These are phyloP conservation scores for Pseudofabraea citricarpa DNA, from an alignment of 2,329 filamentous ascomycete genomes.

Conservation along the genomic window DNA sequence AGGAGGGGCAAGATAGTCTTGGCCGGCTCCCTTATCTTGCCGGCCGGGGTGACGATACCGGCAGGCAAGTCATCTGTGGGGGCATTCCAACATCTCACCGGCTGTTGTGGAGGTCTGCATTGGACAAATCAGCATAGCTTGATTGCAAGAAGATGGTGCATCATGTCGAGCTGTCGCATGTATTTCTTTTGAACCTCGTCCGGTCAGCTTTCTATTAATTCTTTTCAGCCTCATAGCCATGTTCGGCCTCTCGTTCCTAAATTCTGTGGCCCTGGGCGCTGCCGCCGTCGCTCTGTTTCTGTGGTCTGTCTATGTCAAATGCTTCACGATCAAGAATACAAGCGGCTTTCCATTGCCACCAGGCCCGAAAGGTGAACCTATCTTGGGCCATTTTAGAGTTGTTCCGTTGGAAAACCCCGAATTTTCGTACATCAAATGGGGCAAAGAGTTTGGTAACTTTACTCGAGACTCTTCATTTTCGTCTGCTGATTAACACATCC, in stretches of 20 bases:
- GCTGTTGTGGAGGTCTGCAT: too few relatives aligned
- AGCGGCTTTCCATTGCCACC: constrained; percentile 17
- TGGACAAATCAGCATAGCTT: background rate
- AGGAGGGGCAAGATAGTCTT: too few relatives aligned
- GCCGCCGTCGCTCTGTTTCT: background rate
- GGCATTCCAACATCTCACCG: too few relatives aligned
- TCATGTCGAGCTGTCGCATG: background rate
- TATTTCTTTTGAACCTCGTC: background rate
- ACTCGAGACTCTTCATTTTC: background rate
- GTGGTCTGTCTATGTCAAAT: background rate
- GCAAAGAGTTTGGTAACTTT: constrained; percentile 18
- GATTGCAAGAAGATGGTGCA: constrained; percentile 1
- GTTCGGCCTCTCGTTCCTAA: constrained; percentile 1
- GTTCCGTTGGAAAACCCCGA: constrained; percentile 17
- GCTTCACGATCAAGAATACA: constrained; percentile 5
- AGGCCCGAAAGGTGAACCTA: constrained; percentile 18
- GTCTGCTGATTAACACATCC: background rate
- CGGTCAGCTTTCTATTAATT: too few relatives aligned
- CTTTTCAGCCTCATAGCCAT: background rate
- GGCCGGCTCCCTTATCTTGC: too few relatives aligned
- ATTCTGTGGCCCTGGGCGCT: background rate
- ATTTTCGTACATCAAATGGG: constrained; percentile 17
- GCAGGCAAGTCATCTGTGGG: too few relatives aligned
- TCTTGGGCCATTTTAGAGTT: constrained; percentile 20
- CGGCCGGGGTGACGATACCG: too few relatives aligned